These are phyloP conservation scores for Fusarium anguioides DNA, from an alignment of 2,329 filamentous ascomycete species.

Conservation along the genomic window DNA sequence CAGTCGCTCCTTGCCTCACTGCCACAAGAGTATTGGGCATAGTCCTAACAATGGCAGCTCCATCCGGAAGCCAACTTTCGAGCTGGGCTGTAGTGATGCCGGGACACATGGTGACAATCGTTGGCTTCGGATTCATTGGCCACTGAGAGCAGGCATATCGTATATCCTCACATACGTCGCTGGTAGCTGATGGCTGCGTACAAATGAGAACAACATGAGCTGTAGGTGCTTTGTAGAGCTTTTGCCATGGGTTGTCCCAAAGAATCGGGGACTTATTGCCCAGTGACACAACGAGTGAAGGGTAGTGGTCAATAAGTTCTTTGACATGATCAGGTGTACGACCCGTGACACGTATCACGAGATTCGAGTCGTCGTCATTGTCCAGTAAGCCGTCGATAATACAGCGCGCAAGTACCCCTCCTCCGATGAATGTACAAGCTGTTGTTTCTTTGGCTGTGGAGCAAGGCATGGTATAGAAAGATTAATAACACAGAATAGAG, in stretches of 20 bases:
- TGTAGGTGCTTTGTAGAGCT: background rate
- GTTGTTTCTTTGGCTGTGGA: no score
- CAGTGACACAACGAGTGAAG: background rate
- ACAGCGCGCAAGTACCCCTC: no score
- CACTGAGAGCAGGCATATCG: background rate
- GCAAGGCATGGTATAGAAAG: no score
- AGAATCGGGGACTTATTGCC: background rate
- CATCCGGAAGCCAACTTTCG: background rate
- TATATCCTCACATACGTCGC: background rate
- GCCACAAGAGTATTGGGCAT: conserved; percentile 5
- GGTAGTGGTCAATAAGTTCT: background rate
- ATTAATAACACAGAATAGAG: no score
- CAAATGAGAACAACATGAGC: background rate
- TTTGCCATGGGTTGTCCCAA: background rate
- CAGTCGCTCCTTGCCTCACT: background rate
- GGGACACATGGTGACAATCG: conserved; percentile 1
- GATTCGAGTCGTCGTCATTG: background rate
- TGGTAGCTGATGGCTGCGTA: background rate
- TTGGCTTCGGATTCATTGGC: background rate
- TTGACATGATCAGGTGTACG: background rate
- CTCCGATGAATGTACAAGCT: no score
- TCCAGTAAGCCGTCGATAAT: conserved; percentile 1
- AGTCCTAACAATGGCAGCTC: background rate
- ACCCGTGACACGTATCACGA: background rate
- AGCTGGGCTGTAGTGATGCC: background rate